phyloP scores from a whole-genome alignment of 257 asterid genomes.

The Buddleja alternifolia region DNA sequence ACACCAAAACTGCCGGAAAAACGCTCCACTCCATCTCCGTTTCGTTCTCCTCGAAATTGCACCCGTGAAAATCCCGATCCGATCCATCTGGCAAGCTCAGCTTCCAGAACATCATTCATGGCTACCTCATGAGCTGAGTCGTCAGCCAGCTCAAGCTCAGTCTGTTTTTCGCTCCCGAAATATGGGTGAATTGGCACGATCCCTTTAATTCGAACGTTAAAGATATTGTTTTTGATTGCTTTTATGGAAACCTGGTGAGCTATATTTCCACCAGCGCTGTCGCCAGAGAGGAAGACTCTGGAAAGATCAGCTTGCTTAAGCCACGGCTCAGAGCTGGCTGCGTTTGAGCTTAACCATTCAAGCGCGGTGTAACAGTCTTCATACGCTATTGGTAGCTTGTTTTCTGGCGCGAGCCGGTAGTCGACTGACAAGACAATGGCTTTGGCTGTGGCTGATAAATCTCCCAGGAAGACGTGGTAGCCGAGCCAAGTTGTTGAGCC shows the following conservation, averaged over 20 bases:
- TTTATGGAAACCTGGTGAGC: slow-evolving; percentile 61
- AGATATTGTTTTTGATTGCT: background rate
- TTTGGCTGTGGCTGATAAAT: slow-evolving; percentile 48
- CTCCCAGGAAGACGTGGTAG: slow-evolving; percentile 67
- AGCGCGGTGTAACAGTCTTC: slow-evolving; percentile 62
- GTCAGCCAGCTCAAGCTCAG: slow-evolving; percentile 51
- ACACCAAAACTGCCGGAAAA: slow-evolving; percentile 63
- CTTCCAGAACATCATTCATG: slow-evolving; percentile 78
- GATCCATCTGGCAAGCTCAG: slow-evolving; percentile 67
- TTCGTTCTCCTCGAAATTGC: slow-evolving; percentile 62
- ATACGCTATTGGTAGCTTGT: slow-evolving; percentile 75
- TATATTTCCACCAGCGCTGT: slow-evolving; percentile 86
- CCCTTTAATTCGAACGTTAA: slow-evolving; percentile 44
- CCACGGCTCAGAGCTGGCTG: slow-evolving; percentile 67
- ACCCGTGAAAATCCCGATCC: slow-evolving; percentile 59
- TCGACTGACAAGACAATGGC: slow-evolving; percentile 64
- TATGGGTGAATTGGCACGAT: slow-evolving; percentile 70
- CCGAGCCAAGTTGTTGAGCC: slow-evolving; percentile 83
- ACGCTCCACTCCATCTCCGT: slow-evolving; percentile 39
- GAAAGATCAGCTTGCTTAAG: slow-evolving; percentile 50
- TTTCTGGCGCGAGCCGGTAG: slow-evolving; percentile 83
- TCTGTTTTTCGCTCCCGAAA: slow-evolving; percentile 64
- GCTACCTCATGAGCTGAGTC: slow-evolving; percentile 45
- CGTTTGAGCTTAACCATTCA: slow-evolving; percentile 46
- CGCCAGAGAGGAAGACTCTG: slow-evolving; percentile 66